Evolutionary conservation across 2,329 filamentous ascomycete genomes (phyloP), one percentile per base, ranked within the genome.

Genomic region (Epichloe festucae): DNA sequence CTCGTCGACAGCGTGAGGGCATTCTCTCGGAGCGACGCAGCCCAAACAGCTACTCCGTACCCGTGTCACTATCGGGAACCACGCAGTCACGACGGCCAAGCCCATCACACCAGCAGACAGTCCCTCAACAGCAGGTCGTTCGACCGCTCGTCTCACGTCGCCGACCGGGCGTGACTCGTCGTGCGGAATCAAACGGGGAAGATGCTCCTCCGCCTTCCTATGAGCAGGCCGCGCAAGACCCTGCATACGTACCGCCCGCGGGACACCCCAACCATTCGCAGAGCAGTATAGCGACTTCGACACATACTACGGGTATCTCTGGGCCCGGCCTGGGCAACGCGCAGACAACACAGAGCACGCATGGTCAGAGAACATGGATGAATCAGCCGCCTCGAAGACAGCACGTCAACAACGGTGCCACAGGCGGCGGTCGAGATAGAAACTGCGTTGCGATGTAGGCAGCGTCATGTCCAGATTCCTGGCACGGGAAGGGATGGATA

Each of bases 1-100:
- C 78, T 10, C 77, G 82, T 1, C 75, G 83, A 7, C 73, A 75
- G 11, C 73, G 80, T n/a, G 83, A 89, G 64, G 81, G 80, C 51
- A 71, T 80, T 52, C 72, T 87, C 1, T 86, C 82, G 0, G 82
- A 85, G n/a, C 56, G 60, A 34, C 54, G 56, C 7, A 59, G 56
- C 51, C 60, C 62, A n/a, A 64, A 56, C 54, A 59, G 50, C 19
- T 27, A 52, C 49, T 53, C 50, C 21, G 44, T 49, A n/a, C 44
- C 49, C 15, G 21, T 49, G 45, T 38, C 48, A 19, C 41, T 19
- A 3, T 23, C 50, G 14, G 44, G 44, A 19, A 41, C n/a, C 12
- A 48, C 39, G 12, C 46, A 34, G 10, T 10, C 44, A 41, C 27
- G 34, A 42, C 53, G 52, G 34, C 3, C 51, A 14, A 40, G 53